phyloP scores from a whole-genome alignment of 2,329 filamentous ascomycete species.

The Aspergillus sp. region DNA sequence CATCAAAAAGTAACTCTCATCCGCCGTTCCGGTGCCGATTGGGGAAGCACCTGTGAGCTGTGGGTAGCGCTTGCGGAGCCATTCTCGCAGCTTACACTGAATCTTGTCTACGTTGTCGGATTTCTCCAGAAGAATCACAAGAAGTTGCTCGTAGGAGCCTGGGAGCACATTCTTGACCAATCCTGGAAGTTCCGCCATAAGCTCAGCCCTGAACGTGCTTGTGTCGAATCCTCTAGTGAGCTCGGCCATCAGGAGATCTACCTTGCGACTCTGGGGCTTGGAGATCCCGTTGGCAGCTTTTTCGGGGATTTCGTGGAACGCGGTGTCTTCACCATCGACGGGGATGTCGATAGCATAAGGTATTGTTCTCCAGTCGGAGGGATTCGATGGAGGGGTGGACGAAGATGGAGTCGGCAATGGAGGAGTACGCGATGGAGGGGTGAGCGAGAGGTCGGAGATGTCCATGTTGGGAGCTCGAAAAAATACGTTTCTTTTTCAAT shows the following conservation, averaged over 20 bases:
- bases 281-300: conserved; percentile 11
- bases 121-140: conserved; percentile 22
- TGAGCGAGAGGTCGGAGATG: background rate
- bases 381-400: background rate
- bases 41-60: background rate
- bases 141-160: conserved; percentile 24
- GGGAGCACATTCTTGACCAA: conserved; percentile 15
- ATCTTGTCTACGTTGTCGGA: conserved; percentile 64
- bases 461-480: background rate
- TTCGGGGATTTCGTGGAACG: conserved; percentile 7
- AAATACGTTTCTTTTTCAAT: background rate
- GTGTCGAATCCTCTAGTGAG: conserved; percentile 24
- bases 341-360: conserved; percentile 11
- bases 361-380: background rate
- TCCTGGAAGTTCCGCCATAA: conserved; percentile 9
- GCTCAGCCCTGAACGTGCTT: conserved; percentile 12
- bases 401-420: too few species aligned
- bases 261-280: conserved; percentile 11
- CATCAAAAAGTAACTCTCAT: conserved; percentile 19
- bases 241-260: conserved; percentile 13
- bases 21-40: conserved; percentile 6
- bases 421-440: background rate
- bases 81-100: conserved; percentile 62
- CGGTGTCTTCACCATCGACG: conserved; percentile 1
- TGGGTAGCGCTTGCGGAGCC: conserved; percentile 53